Evolutionary conservation across 768 basidiomycete genomes (phyloP).

Genomic region (Tricholomella constricta): DNA sequence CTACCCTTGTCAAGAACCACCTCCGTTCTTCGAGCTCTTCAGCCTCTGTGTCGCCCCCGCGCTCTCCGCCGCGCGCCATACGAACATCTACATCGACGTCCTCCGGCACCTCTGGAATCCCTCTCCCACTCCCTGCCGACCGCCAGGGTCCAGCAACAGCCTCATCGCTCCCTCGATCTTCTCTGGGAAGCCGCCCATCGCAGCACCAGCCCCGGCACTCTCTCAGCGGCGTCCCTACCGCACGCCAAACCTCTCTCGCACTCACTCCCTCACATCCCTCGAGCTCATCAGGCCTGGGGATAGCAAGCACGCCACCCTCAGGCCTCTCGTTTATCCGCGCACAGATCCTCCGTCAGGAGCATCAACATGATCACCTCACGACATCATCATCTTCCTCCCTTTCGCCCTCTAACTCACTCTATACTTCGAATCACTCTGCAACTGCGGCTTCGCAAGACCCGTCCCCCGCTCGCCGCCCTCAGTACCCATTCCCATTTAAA

Average conservation of each 20-base stretch:
- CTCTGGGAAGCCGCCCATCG: conserved; percentile 2
- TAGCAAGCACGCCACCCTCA: conserved; percentile 2
- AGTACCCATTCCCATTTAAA: conserved; percentile 30
- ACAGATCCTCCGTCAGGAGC: conserved; percentile 13
- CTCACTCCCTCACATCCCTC: background rate
- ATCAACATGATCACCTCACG: conserved; percentile 1
- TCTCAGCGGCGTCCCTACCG: background rate
- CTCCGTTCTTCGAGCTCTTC: conserved; percentile 50
- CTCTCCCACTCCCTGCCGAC: conserved; percentile 12
- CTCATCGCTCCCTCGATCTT: conserved; percentile 12
- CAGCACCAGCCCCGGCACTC: conserved; percentile 9
- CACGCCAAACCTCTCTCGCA: background rate
- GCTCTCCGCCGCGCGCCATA: conserved; percentile 32
- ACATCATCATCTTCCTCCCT: conserved; percentile 18
- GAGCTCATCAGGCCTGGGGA: background rate
- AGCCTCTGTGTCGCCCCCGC: conserved; percentile 20
- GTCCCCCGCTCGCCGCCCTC: conserved; percentile 6
- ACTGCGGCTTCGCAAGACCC: conserved; percentile 1
- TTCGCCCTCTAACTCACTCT: conserved; percentile 21
- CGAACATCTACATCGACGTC: conserved; percentile 11
- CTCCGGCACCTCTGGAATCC: conserved; percentile 5
- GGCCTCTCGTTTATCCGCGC: conserved; percentile 12
- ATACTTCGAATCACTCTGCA: conserved; percentile 5
- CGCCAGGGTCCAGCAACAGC: conserved; percentile 8
- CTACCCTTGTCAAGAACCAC: conserved; percentile 68